Conservation (phyloP, 148 eudicot species). For the Pouteria glomerata region DNA sequence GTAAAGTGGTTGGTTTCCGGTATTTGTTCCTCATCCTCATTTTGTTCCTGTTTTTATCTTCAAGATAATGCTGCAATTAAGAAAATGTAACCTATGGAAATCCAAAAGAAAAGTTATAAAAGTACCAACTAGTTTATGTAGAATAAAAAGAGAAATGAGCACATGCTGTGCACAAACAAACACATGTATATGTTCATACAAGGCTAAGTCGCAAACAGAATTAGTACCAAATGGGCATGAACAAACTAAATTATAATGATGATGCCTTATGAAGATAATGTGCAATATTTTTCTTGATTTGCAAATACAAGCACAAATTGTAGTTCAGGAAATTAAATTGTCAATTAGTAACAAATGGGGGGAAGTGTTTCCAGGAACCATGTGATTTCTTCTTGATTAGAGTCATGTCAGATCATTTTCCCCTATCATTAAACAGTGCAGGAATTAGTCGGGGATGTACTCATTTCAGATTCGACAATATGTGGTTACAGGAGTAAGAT, state of each 20-base stretch:
- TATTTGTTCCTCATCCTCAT: slow-evolving; percentile 89
- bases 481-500: no score
- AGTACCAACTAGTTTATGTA: slow-evolving; percentile 12
- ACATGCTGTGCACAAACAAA: not conserved
- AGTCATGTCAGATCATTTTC: no score
- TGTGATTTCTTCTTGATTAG: no score
- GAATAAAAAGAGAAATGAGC: not conserved
- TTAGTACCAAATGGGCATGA: not conserved
- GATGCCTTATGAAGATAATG: not conserved
- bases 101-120: slow-evolving; percentile 47
- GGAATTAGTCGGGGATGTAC: no score
- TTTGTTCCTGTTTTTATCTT: slow-evolving; percentile 52
- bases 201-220: not conserved
- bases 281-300: not conserved
- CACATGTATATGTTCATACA: not conserved
- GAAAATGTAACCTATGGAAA: slow-evolving; percentile 65
- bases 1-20: slow-evolving; percentile 81
- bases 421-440: no score
- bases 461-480: no score
- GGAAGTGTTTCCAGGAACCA: no score
- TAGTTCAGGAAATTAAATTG: not conserved
- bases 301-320: not conserved
- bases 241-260: not conserved
- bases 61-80: slow-evolving; percentile 55
- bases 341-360: not conserved